phyloP scores from a whole-genome alignment of 805 yeast genomes.

The Teunomyces pallodes region DNA sequence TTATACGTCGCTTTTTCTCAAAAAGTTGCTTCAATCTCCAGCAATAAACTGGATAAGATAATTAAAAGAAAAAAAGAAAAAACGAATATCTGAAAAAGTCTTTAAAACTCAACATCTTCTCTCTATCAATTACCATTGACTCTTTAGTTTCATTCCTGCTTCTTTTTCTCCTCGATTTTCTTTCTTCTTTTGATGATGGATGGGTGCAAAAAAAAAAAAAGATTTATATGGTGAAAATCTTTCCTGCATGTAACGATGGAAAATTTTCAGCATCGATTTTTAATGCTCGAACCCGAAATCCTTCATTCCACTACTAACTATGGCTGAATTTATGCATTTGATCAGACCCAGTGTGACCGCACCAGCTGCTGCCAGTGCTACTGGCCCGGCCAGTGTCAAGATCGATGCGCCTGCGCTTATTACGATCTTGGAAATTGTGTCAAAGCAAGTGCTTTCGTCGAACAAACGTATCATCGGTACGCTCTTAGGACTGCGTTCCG shows the following conservation, averaged over 20 bases:
- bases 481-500: constrained; percentile 75
- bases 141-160: too few relatives aligned
- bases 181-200: not conserved
- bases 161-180: too few relatives aligned
- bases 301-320: constrained; percentile 8
- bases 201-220: not conserved
- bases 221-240: not conserved
- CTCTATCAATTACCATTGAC: too few relatives aligned
- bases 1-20: too few relatives aligned
- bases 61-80: too few relatives aligned
- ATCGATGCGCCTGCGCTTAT: constrained; percentile 71
- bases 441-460: constrained; percentile 41
- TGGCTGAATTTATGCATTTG: constrained; percentile 42
- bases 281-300: not conserved
- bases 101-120: too few relatives aligned
- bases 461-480: constrained; percentile 74
- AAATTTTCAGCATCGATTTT: constrained; percentile 5
- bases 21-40: too few relatives aligned
- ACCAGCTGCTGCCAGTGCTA: constrained; percentile 42
- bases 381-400: constrained; percentile 52
- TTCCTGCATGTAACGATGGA: not conserved
- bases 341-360: constrained; percentile 51
- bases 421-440: constrained; percentile 72
- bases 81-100: too few relatives aligned
- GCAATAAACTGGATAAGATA: too few relatives aligned